Conservation (phyloP, 1,139 yeast species). For the Sugiyamaella japonica region DNA sequence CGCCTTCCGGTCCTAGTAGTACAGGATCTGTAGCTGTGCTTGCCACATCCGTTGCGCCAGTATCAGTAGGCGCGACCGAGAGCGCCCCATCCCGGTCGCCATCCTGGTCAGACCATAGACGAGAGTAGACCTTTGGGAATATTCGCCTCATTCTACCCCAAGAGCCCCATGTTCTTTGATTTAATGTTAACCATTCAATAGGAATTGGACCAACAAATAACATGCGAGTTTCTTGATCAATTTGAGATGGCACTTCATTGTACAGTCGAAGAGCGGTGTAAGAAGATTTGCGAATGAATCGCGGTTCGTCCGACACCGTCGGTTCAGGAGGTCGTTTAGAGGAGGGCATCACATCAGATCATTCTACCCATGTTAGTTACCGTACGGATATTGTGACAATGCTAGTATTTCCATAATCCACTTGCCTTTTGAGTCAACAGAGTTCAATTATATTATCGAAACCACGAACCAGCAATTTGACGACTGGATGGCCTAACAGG, state of each 20-base stretch:
- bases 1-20: slow-evolving; percentile 8
- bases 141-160: slow-evolving; percentile 17
- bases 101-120: slow-evolving; percentile 13
- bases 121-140: slow-evolving; percentile 18
- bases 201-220: slow-evolving; percentile 68
- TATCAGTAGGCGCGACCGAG: background rate
- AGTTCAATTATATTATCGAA: no score
- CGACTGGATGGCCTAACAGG: no score
- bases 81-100: slow-evolving; percentile 1
- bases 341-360: background rate
- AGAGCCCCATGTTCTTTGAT: slow-evolving; percentile 28
- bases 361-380: background rate
- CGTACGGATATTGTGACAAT: background rate
- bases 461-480: no score
- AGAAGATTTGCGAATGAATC: slow-evolving; percentile 38
- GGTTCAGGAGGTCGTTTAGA: background rate
- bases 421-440: background rate
- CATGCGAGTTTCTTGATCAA: slow-evolving; percentile 53
- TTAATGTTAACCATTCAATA: slow-evolving; percentile 53
- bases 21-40: background rate
- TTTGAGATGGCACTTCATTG: slow-evolving; percentile 52
- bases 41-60: background rate
- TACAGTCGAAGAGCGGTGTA: slow-evolving; percentile 66
- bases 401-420: background rate
- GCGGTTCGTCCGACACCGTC: background rate